These are phyloP conservation scores for Hylodesmum podocarpum DNA, from an alignment of 306 rosid species.

Conservation along the genomic window DNA sequence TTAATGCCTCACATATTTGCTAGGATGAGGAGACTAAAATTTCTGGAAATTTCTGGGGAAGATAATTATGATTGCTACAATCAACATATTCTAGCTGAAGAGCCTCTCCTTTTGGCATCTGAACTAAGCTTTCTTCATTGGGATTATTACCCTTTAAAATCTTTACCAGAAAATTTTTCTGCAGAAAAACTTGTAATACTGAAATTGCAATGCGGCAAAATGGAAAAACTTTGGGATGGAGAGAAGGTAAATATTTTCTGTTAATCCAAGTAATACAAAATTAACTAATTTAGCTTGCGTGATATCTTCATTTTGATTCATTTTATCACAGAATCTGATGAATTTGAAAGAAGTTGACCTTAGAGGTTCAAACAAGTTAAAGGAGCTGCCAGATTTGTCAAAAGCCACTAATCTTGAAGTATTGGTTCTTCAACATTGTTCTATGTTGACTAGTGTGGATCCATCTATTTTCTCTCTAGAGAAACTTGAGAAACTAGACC, in stretches of 20 bases:
- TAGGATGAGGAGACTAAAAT: neutral
- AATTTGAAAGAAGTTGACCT: neutral
- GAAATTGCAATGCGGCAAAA: neutral
- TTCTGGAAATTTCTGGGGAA: neutral
- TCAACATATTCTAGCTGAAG: no score
- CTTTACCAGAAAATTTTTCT: slow-evolving; percentile 3
- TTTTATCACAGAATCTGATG: neutral
- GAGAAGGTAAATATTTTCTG: neutral
- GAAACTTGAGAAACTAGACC: neutral
- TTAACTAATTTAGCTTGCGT: neutral
- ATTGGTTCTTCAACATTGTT: neutral
- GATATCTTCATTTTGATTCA: neutral
- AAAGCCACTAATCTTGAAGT: neutral
- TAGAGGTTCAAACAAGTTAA: fast-evolving
- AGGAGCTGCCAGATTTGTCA: slow-evolving; percentile 16
- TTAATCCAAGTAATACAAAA: neutral
- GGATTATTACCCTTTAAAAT: neutral
- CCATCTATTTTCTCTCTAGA: neutral
- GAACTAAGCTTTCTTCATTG: slow-evolving; percentile 12
- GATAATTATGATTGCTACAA: no score
- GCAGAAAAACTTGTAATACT: slow-evolving; percentile 18
- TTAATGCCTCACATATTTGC: neutral
- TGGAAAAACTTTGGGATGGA: neutral
- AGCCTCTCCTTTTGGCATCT: neutral
- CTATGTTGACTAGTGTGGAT: neutral